These are phyloP conservation scores for Phytophthora citrophthora DNA, from an alignment of 352 stramenopile species.

Conservation along the genomic window DNA sequence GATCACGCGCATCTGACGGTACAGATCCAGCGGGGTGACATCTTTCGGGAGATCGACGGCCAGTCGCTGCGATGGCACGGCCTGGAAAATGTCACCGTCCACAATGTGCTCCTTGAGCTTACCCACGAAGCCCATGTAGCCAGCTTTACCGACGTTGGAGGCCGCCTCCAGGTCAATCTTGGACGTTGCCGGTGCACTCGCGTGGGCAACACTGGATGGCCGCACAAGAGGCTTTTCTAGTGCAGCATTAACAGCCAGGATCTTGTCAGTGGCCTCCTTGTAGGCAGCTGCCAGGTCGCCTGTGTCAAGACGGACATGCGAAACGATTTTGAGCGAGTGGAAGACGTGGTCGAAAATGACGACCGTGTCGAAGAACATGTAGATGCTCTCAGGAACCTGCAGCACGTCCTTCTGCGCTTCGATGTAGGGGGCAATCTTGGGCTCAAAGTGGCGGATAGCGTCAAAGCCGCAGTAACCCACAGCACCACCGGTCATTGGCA, in stretches of 20 bases:
- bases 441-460: slow-evolving; percentile 90
- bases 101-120: slow-evolving; percentile 91
- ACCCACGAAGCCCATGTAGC: slow-evolving; percentile 89
- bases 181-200: slow-evolving; percentile 41
- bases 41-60: slow-evolving; percentile 67
- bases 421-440: slow-evolving; percentile 80
- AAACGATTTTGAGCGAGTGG: slow-evolving; percentile 91
- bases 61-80: slow-evolving; percentile 85
- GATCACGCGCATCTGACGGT: slow-evolving; percentile 89
- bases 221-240: slow-evolving; percentile 70
- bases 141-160: slow-evolving; percentile 85
- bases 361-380: slow-evolving; percentile 92
- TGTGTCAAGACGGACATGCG: slow-evolving; percentile 78
- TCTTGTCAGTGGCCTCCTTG: slow-evolving; percentile 75
- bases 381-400: slow-evolving; percentile 87
- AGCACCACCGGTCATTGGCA: slow-evolving; percentile 88
- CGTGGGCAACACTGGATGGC: slow-evolving; percentile 61
- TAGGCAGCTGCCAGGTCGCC: slow-evolving; percentile 70
- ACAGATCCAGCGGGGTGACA: slow-evolving; percentile 82
- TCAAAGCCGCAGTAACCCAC: slow-evolving; percentile 92
- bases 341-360: slow-evolving; percentile 92
- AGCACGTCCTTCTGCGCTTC: slow-evolving; percentile 81
- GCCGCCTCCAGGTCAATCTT: slow-evolving; percentile 75
- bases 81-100: slow-evolving; percentile 92
- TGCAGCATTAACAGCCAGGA: slow-evolving; percentile 63